These are phyloP conservation scores for Arthonia radiata DNA, from an alignment of 495 filamentous ascomycete species.

Conservation along the genomic window DNA sequence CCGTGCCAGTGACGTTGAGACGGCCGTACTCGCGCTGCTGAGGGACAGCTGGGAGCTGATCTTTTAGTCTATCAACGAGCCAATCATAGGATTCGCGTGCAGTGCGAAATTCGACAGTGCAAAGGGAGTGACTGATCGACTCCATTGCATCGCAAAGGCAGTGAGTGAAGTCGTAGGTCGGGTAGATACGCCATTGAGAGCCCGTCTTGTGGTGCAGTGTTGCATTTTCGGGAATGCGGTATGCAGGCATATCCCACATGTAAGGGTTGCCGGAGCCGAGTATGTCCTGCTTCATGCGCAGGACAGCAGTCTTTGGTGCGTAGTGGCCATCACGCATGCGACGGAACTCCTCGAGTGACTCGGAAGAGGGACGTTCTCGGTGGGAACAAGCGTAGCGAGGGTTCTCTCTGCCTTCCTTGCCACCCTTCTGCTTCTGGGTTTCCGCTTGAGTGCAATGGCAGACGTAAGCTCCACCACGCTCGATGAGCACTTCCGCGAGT, in stretches of 20 bases:
- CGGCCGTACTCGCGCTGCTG: constrained; percentile 75
- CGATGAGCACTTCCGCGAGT: constrained; percentile 64
- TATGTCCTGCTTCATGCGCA: constrained; percentile 3
- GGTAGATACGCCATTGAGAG: constrained; percentile 60
- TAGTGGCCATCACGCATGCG: constrained; percentile 85
- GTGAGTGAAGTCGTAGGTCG: constrained; percentile 81
- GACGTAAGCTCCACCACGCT: constrained; percentile 48
- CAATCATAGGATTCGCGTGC: constrained; percentile 67
- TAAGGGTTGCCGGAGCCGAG: constrained; percentile 21
- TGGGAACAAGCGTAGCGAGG: constrained; percentile 57
- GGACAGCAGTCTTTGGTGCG: constrained; percentile 32
- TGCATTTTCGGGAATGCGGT: constrained; percentile 43
- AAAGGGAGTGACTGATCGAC: constrained; percentile 67
- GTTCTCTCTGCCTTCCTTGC: constrained; percentile 30
- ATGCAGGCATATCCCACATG: constrained; percentile 58
- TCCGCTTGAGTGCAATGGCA: constrained; percentile 49
- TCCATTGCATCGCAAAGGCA: constrained; percentile 78
- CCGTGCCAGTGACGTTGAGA: constrained; percentile 54
- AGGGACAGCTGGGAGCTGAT: constrained; percentile 42
- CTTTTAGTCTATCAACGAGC: constrained; percentile 48
- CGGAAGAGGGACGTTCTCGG: constrained; percentile 44
- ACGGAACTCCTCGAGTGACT: constrained; percentile 60
- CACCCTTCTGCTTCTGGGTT: constrained; percentile 66
- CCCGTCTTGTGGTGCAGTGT: constrained; percentile 47
- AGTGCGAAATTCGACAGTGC: constrained; percentile 64